phyloP scores from a whole-genome alignment of 257 asterid genomes.

The Plantago major region DNA sequence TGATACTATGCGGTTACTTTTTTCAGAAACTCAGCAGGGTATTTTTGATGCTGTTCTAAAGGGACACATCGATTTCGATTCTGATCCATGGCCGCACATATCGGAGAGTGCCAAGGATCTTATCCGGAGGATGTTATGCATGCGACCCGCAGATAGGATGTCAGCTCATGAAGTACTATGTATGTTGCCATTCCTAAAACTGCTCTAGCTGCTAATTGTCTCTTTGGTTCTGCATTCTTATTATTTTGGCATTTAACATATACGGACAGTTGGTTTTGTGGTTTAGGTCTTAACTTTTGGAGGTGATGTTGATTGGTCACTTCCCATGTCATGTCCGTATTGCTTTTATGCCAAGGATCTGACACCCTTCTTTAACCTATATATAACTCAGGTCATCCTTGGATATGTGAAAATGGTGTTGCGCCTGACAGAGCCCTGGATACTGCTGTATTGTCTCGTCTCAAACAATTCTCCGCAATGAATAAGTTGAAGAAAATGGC shows the following conservation, averaged over 20 bases:
- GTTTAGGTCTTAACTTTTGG: background rate
- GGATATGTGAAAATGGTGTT: conserved; percentile 78
- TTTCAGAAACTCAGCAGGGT: conserved; percentile 83
- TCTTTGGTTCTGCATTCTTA: conserved; percentile 4
- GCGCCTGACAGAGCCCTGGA: conserved; percentile 79
- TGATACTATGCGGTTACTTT: conserved; percentile 28
- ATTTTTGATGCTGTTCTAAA: conserved; percentile 83
- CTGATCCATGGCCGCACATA: conserved; percentile 83
- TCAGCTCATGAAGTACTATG: conserved; percentile 90
- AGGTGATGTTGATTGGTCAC: background rate
- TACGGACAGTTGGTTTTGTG: background rate
- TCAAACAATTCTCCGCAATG: conserved; percentile 75
- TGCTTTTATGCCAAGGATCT: conserved; percentile 5
- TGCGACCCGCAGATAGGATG: conserved; percentile 70
- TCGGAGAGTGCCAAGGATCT: conserved; percentile 87
- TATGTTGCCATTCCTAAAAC: conserved; percentile 29
- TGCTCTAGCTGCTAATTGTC: conserved; percentile 10
- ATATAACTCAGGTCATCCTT: conserved; percentile 61
- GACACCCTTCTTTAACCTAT: conserved; percentile 12
- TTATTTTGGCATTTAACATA: background rate
- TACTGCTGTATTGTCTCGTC: conserved; percentile 80
- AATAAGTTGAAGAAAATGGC: conserved; percentile 85
- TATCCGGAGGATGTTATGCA: conserved; percentile 74
- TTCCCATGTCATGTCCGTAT: background rate
- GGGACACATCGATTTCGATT: conserved; percentile 73